Evolutionary conservation across 2,329 filamentous ascomycete species (phyloP), one percentile per base, ranked within the genome.

Genomic region (Aspergillus versicolor): DNA sequence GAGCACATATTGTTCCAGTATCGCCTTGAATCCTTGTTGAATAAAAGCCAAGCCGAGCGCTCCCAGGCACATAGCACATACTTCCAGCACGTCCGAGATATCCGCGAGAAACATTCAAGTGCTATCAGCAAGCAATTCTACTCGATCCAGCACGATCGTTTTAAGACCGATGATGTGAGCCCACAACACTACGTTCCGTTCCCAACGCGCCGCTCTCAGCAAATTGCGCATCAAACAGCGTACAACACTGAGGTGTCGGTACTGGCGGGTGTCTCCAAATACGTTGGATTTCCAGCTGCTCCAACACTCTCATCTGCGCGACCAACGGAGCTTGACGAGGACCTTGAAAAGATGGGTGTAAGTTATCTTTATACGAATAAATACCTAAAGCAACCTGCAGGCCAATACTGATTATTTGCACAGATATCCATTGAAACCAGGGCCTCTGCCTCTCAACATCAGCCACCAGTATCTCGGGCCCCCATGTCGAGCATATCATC

Each of bases 171-270:
- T 60, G 88, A 90, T 67, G 88, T 89, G 59, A 85, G 92, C 62
- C 87, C 90, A 41, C 90, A 94, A 65, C 96, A 90, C 70, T 87
- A 88, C 56, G 84, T 95, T 64, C 85, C 88, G 53, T 95, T 95
- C 70, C 90, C 91, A 7, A 85, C 88, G 50, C 87, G 88, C 61
- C 85, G 87, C 60, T 84, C 87, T 27, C 88, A 92, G 67, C 90
- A 93, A 67, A 84, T 96, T 59, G 83, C 86, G 60, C 90, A 97
- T 61, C 92, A 96, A 65, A 84, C 92, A 49, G 89, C 92, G 46
- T 97, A 97, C 78, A 97, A 96, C 72, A 90, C 89, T 63, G 94
- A 99, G 72, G 92, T 99, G 4, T 96, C 92, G 0, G 86, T 97
- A 27, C 79, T 99, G 56, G 88, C 92, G 5, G 93, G 93, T 38